Percentiles rank a stretch among this genome's conserved stretches.
These are phyloP conservation scores for Eucalyptus regnans DNA, from an alignment of 345 rosid species.

Conservation along the genomic window DNA sequence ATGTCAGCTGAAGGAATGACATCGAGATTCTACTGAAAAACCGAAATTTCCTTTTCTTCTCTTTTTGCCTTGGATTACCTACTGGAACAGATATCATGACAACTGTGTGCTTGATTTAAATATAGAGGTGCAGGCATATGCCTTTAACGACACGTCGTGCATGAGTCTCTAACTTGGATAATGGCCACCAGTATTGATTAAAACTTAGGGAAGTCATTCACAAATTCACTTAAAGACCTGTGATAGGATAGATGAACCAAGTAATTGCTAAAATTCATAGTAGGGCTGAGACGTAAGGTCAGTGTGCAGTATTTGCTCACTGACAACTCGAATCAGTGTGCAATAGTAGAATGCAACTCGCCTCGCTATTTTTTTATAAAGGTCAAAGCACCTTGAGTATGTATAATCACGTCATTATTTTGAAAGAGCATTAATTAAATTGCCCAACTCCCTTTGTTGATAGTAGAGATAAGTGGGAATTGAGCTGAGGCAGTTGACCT, in stretches of 20 bases:
- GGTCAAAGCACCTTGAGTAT: too few species aligned
- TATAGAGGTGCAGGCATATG: background rate
- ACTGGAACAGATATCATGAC: background rate
- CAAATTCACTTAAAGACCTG: background rate
- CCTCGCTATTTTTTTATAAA: background rate
- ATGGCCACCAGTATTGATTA: background rate
- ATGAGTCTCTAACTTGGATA: background rate
- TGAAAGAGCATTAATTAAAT: too few species aligned
- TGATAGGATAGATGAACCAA: background rate
- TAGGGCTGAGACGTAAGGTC: background rate
- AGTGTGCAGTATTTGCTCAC: background rate
- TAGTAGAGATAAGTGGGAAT: too few species aligned
- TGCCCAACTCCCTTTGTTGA: too few species aligned
- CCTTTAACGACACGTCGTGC: background rate
- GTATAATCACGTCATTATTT: too few species aligned
- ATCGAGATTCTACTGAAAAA: background rate
- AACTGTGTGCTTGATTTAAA: background rate
- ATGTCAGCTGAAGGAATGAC: background rate
- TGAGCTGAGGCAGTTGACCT: too few species aligned
- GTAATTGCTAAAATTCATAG: background rate
- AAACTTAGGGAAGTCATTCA: background rate
- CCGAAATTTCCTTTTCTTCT: background rate
- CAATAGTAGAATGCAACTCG: background rate
- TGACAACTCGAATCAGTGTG: background rate
- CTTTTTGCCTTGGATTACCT: background rate